Evolutionary conservation across 2,329 filamentous ascomycete genomes (phyloP), one percentile per base, ranked within the genome.

Genomic region (Parastagonospora nodorum): DNA sequence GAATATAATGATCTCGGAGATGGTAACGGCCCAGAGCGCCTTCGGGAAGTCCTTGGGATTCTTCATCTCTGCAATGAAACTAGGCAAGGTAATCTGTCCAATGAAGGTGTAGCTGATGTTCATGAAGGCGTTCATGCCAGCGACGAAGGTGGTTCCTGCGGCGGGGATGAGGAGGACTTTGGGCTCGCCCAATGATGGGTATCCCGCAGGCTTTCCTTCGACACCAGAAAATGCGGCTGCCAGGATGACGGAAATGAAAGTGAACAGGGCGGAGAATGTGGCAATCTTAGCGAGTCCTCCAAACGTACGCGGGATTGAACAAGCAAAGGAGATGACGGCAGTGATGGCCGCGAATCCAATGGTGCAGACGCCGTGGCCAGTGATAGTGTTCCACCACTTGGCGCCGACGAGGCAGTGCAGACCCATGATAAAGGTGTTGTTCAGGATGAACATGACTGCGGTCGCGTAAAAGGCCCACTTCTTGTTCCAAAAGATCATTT

Each of bases 21-120:
- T 89, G 9, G 92, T 96, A 54, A 95, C 92, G 2, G 88, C 88
- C 85, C 91, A 96, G 1, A 97, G 83, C 2, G 92, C 90, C 75
- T 97, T 97, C 63, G 91, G 91, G 69, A 97, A 97, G 61, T 97
- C 92, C 50, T 83, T 86, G 1, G 82, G 84, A 40, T 85, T 79
- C 68, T 82, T 89, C 92, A 97, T 97, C 74, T 97, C 92, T 3
- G 92, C 92, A 58, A 97, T 97, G 77, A 97, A 97, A 62, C 89
- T 93, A 0, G 92, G 92, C 11, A 97, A 81, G 0, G 92, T 96
- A 64, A 96, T 96, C 71, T 97, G 92, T 0, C 92, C 92, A 61
- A 97, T 96, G 69, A 97, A 96, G 0, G 92, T 96, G 72, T 96
- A 97, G 75, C 87, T 90, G 69, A 97, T 97, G 75, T 97, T 97